Base-by-base conservation (phyloP, 768 basidiomycete genomes). In the Podaxis sp. region DNA sequence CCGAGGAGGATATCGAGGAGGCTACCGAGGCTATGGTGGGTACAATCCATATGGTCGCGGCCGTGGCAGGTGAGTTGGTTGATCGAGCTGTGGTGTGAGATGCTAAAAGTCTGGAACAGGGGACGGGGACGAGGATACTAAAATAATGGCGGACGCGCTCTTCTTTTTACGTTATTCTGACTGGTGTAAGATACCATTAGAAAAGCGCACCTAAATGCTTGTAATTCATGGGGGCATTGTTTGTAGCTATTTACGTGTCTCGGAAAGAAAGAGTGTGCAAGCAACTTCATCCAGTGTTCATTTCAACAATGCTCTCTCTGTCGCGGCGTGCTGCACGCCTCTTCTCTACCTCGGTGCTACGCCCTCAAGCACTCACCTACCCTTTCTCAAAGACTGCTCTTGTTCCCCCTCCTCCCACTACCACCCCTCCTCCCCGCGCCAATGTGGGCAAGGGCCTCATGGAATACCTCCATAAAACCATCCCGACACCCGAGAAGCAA, bases 401-500 rank as follows among this genome's bases (percentile, higher is more conserved):
- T 36, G 74, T 84, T 32, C 80, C 79, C 18, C 74, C 82, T 0
- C 70, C 77, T 27, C 77, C 83, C 7, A 68, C 76, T 50, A 67
- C 75, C 40, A 67, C 77, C 25, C 76, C 82, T 13, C 70, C 79
- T 11, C 75, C 74, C 44, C 71, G 79, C 36, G 79, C 90, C 18
- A 79, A 76, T 21, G 67, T 80, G 62, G 92, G 92, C 71, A 89
- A 86, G 74, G 90, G 90, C 44, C 79, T 94, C 56, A 91, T 94
- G 88, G 75, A 82, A 35, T 82, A 90, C 72, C 77, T 95, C 60
- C 79, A 79, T 56, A 81, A 85, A 70, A 83, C 81, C 10, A 80
- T 89, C 5, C 85, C 82, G 35, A 80, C 85, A 38, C 83, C 83
- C 25, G 83, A 88, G 66, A 91, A 95, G 70, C 82, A 86, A 66